Evolutionary conservation across 78 protist species (phyloP), one percentile per base, ranked within the genome.

Genomic region (Dictyostelium intermedium): DNA sequence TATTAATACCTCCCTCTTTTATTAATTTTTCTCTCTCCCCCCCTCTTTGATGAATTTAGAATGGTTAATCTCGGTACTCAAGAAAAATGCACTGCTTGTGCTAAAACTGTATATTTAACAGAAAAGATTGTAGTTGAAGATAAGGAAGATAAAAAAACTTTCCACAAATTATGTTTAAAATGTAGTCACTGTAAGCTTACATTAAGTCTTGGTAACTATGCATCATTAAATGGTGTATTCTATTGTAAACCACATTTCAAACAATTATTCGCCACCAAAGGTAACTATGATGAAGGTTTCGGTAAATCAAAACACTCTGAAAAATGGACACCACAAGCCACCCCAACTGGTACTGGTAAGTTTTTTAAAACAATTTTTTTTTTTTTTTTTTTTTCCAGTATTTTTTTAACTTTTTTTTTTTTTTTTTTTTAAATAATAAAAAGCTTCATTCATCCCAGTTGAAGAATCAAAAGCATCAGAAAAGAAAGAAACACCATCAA

Each of bases 161-260:
- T 96, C 91, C 97, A 96, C 92, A 96, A 96, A 91, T 61, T 86
- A 32, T 96, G 97, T 63, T 78, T 96, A 43, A 91, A 91, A 50
- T 96, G 97, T 60, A 61, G 91, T 20, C 84, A 74, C 61, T 96
- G 97, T 69, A 96, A 96, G 89, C 32, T 83, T 92, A 91, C 91
- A 13, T 70, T 94, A 69, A 80, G 66, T 60, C 78, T 94, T 8
- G 91, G 95, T n/a, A 82, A 63, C 86, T 80, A 94, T 34, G 91
- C 96, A 84, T 92, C 96, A 27, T 34, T 92, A 76, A 84, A 77
- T 16, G 96, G 96, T 47, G 91, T 83, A 5, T 92, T 72, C 96
- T 92, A 92, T 61, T 91, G 95, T 34, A 91, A 91, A 86, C 95
- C 95, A 70, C 95, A 91, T 81, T 91, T 91, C 91, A 92, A 92